Evolutionary conservation across 176 grass and related monocot species (phyloP), one percentile per base, ranked within the genome.

Genomic region (Chrysopogon serrulatus): DNA sequence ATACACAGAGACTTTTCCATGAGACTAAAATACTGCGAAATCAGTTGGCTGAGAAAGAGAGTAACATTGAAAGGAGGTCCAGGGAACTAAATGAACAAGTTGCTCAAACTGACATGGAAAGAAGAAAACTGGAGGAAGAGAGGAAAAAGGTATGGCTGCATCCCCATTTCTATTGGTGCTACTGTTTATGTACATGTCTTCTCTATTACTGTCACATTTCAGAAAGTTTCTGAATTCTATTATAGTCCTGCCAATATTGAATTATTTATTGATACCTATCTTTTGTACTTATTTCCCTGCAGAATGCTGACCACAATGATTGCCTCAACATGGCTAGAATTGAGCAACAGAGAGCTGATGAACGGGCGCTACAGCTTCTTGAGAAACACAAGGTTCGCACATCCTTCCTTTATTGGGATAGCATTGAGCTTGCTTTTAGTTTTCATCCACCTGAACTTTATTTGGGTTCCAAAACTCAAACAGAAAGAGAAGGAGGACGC

Each of bases 71-170:
- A 78, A 82, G 42, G 73, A 85, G 73, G 65, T 54, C 57, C 16
- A 88, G 79, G 65, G 73, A 85, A 65, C 74, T 88, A 49, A 80
- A 36, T 31, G 77, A 90, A 53, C 59, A 79, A 15, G 82, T 82
- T 69, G 85, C 82, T 82, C 85, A 85, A 82, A 93, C 78, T 74
- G 91, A 90, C 19, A 66, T 87, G 56, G 88, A 93, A 51, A 88
- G 72, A 79, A 93, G 48, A 85, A 93, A 90, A 27, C 10, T 93
- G 56, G 85, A 90, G 37, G 76, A 85, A 47, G 91, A 93, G 68
- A 88, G 30, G 26, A 80, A 82, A 83, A 85, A 85, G 85, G 91
- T 90, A 82, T n/a, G 14, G 37, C 75, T 51, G 41, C 63, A 60
- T 4, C 37, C 17, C 4, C 5, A 26, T 7, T 78, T 40, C n/a